Percentiles rank a stretch among this genome's conserved stretches.
Evolutionary conservation across 2,329 filamentous ascomycete genomes (phyloP).

Genomic region (Cladosporium sp.): DNA sequence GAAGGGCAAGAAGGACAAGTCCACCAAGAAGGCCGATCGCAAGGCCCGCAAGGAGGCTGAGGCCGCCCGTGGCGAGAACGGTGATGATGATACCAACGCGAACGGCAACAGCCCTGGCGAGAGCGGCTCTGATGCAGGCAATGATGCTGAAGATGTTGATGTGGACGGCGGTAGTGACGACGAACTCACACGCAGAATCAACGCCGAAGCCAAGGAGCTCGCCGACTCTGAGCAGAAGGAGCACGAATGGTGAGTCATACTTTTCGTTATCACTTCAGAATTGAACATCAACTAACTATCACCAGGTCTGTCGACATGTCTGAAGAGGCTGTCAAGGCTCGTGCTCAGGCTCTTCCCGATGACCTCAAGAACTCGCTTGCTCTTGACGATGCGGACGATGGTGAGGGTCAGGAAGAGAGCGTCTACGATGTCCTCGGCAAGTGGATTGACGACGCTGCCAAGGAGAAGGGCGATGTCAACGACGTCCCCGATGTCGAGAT

Average conservation of each 20-base stretch:
- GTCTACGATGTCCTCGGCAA: conserved; percentile 88
- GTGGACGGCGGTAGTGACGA: conserved; percentile 82
- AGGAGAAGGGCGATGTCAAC: conserved; percentile 70
- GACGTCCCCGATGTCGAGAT: conserved; percentile 87
- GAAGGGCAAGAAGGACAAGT: conserved; percentile 95
- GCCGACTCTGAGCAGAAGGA: conserved; percentile 72
- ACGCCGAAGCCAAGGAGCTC: conserved; percentile 70
- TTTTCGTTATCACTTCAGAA: neutral
- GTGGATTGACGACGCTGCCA: conserved; percentile 81
- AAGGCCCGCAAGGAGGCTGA: conserved; percentile 78
- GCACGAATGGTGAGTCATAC: conserved; percentile 67
- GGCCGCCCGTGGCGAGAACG: conserved; percentile 48
- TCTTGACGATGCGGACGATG: conserved; percentile 73
- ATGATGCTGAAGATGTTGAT: conserved; percentile 67
- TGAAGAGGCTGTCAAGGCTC: conserved; percentile 90
- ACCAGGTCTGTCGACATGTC: conserved; percentile 81
- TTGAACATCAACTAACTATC: neutral
- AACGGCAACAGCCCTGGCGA: conserved; percentile 66
- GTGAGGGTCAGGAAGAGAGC: conserved; percentile 75
- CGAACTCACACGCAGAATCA: conserved; percentile 79
- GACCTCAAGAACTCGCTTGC: conserved; percentile 82
- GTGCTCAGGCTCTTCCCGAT: conserved; percentile 86
- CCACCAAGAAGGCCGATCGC: conserved; percentile 82
- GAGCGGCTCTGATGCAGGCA: conserved; percentile 65
- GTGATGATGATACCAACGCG: conserved; percentile 53